Base-by-base conservation (phyloP, 2,329 filamentous ascomycete species). In the Penicillium sclerotigenum region DNA sequence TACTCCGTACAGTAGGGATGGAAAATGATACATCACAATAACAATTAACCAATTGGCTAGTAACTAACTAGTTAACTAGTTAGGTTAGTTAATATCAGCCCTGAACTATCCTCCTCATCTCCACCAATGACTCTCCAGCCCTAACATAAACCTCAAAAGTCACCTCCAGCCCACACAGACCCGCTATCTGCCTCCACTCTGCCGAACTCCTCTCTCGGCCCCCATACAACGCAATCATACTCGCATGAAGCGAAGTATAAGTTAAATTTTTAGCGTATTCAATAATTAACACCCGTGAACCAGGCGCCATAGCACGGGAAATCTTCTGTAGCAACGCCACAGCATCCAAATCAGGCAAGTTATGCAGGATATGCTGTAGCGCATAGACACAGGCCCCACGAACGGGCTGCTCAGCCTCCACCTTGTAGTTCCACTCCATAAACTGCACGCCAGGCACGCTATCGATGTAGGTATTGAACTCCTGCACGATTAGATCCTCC, bases 361-460 rank as follows among this genome's bases (percentile, higher is more conserved):
- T 75, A 47, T 75, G 73, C 22, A 75, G 59, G 18, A 75, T 72
- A 56, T 74, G 71, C 16, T 71, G 69, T 4, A 75, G 56, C 5
- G 66, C 66, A 37, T 75, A 75, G 24, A 70, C 59, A 4, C 70
- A 54, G 4, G 73, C 73, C 0, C 70, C 72, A 1, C 57, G 54
- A 16, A 75, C 59, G 2, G 72, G 70, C 40, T 75, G 71, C 3
- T 68, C 67, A 14, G 60, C 63, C 24, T 60, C 58, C n/a, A 65
- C 60, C 52, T 74, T 73, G 57, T 68, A 75, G 33, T 75, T 67
- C 71, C 72, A 75, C 28, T 66, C 58, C 59, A 69, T 66, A 13
- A 73, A 51, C 1, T 61, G 68, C 8, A 75, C 50, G 1, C 65
- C 66, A 0, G 69, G 59, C 2, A 69, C 57, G 5, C 61, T 58